phyloP scores from a whole-genome alignment of 768 basidiomycete species.

The Lanmaoa rubissima region DNA sequence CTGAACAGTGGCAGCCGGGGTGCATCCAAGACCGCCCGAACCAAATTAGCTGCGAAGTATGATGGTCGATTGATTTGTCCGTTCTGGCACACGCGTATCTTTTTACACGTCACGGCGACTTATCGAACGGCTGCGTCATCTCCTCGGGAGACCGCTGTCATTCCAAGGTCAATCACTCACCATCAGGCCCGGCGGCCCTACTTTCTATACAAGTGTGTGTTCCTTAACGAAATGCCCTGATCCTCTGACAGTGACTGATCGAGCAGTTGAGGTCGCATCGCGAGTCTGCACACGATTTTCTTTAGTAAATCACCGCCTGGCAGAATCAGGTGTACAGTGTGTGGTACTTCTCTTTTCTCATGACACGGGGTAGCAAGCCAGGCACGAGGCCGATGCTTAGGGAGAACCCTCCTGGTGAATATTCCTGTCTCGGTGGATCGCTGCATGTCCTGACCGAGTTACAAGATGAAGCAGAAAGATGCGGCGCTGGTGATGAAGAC shows the following conservation, averaged over 20 bases:
- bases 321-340: background rate
- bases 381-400: too few species aligned
- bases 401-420: too few species aligned
- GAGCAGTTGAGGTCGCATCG: slow-evolving; percentile 2
- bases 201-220: slow-evolving; percentile 11
- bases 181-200: slow-evolving; percentile 21
- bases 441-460: too few species aligned
- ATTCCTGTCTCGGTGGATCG: too few species aligned
- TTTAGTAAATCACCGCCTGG: slow-evolving; percentile 13
- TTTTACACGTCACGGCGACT: slow-evolving; percentile 43
- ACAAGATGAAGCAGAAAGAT: too few species aligned
- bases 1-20: slow-evolving; percentile 20
- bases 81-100: slow-evolving; percentile 22
- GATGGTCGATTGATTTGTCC: slow-evolving; percentile 24
- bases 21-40: slow-evolving; percentile 1
- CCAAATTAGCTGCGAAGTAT: slow-evolving; percentile 13
- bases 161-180: too few species aligned
- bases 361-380: too few species aligned
- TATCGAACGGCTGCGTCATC: slow-evolving; percentile 39
- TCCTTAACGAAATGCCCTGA: slow-evolving; percentile 12
- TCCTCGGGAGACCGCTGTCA: too few species aligned
- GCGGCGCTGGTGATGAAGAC: too few species aligned
- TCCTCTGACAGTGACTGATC: slow-evolving; percentile 5
- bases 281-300: slow-evolving; percentile 3
- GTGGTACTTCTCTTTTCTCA: background rate